Percentiles rank a stretch among this genome's conserved stretches.
Evolutionary conservation across 2,329 filamentous ascomycete species (phyloP).

Genomic region (Trichoderma guizhouense): DNA sequence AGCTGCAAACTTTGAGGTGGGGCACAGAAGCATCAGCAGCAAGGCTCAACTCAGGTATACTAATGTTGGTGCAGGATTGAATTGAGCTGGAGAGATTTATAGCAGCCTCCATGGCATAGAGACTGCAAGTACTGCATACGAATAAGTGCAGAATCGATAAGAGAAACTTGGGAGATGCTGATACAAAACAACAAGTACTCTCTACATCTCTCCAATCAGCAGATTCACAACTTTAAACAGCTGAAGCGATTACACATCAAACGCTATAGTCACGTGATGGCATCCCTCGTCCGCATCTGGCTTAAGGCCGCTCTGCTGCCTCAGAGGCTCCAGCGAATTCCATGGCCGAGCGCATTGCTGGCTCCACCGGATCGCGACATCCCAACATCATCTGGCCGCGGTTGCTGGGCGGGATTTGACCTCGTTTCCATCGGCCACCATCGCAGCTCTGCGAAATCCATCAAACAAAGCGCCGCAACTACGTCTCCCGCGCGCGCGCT

Average conservation of each 20-base stretch:
- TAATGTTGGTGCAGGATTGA: neutral
- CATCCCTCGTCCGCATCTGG: neutral
- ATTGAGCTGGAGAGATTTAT: neutral
- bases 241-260: neutral
- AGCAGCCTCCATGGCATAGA: neutral
- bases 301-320: neutral
- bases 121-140: neutral
- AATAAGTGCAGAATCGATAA: neutral
- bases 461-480: constrained; percentile 29
- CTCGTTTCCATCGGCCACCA: constrained; percentile 22
- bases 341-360: constrained; percentile 14
- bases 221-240: neutral
- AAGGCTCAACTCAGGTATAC: neutral
- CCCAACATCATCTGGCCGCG: constrained; percentile 22
- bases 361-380: constrained; percentile 19
- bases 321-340: constrained; percentile 9
- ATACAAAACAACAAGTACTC: neutral
- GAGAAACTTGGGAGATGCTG: neutral
- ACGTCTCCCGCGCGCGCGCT: constrained; percentile 21
- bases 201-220: neutral
- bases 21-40: neutral
- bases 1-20: neutral
- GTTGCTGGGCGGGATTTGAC: neutral
- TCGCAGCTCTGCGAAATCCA: constrained; percentile 25
- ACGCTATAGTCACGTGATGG: neutral